Evolutionary conservation across 768 basidiomycete genomes (phyloP).

Genomic region (Pholiota conissans): DNA sequence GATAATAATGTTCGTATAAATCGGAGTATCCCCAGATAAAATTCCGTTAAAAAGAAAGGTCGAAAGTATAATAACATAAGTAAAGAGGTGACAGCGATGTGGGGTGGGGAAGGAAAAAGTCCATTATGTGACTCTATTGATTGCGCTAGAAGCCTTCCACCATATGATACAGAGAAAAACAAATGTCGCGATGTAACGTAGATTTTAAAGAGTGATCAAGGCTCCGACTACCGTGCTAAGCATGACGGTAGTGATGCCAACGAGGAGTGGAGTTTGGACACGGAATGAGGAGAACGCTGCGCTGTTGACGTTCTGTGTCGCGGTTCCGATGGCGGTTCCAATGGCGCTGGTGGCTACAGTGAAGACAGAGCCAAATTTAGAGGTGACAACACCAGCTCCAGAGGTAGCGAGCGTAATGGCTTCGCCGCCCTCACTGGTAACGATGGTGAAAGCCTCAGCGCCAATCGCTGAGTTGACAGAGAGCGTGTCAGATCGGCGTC

Average conservation of each 20-base stretch:
- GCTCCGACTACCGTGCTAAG: conserved; percentile 42
- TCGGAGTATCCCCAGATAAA: neutral
- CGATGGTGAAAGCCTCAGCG: conserved; percentile 51
- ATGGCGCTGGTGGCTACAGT: conserved; percentile 45
- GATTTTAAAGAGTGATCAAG: conserved; percentile 32
- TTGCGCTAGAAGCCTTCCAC: neutral
- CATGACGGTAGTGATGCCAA: conserved; percentile 37
- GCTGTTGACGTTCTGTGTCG: conserved; percentile 16
- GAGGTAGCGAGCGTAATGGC: conserved; percentile 58
- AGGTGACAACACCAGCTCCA: conserved; percentile 43
- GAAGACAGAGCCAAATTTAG: conserved; percentile 53
- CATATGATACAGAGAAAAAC: neutral
- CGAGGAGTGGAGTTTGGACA: conserved; percentile 28
- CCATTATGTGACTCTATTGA: neutral
- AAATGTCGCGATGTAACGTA: neutral
- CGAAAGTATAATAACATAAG: neutral
- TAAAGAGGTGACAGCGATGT: neutral
- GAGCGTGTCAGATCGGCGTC: neutral
- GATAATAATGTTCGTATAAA: neutral
- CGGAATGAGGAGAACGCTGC: too few relatives aligned
- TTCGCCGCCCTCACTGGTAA: conserved; percentile 58
- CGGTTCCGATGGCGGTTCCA: conserved; percentile 18
- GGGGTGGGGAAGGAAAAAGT: neutral
- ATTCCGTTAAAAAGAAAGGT: neutral
- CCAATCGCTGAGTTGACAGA: conserved; percentile 44